A percentile compares a stretch with the other conserved stretches of the same genome.
phyloP scores from a whole-genome alignment of 1,284 basidiomycete genomes.

The Somion occarium region DNA sequence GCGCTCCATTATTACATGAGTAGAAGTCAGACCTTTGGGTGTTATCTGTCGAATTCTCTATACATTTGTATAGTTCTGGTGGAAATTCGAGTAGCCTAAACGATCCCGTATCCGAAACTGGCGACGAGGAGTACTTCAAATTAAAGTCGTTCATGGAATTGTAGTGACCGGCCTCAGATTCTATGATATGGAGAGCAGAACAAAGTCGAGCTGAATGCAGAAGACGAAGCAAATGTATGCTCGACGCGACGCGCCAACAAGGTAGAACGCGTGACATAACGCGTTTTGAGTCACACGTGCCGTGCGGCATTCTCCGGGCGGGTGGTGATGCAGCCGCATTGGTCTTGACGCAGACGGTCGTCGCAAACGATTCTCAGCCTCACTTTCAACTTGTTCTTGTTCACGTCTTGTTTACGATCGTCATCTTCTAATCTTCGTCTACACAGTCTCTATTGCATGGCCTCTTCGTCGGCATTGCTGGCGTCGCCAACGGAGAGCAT shows the following conservation, averaged over 20 bases:
- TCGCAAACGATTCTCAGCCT: too few relatives aligned
- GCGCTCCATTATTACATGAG: neutral
- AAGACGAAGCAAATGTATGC: too few relatives aligned
- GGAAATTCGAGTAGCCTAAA: constrained; percentile 70
- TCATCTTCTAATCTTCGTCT: neutral
- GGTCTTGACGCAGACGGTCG: too few relatives aligned
- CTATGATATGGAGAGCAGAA: too few relatives aligned
- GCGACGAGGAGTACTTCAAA: constrained; percentile 49
- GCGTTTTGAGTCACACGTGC: constrained; percentile 1
- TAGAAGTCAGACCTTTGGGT: constrained; percentile 14
- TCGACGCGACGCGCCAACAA: neutral
- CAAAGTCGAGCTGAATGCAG: too few relatives aligned
- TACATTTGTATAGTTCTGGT: constrained; percentile 49
- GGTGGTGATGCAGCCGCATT: neutral
- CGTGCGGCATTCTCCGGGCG: neutral
- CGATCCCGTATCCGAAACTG: constrained; percentile 39
- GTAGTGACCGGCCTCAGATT: too few relatives aligned
- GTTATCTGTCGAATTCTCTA: constrained; percentile 22
- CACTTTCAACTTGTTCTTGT: neutral
- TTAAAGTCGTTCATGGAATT: constrained; percentile 40
- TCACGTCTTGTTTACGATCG: neutral
- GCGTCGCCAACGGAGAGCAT: neutral
- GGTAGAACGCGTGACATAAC: constrained; percentile 7
- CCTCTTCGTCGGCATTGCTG: neutral
- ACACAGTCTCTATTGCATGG: neutral